phyloP scores from a whole-genome alignment of 768 basidiomycete species.

The Termitomyces sp. region DNA sequence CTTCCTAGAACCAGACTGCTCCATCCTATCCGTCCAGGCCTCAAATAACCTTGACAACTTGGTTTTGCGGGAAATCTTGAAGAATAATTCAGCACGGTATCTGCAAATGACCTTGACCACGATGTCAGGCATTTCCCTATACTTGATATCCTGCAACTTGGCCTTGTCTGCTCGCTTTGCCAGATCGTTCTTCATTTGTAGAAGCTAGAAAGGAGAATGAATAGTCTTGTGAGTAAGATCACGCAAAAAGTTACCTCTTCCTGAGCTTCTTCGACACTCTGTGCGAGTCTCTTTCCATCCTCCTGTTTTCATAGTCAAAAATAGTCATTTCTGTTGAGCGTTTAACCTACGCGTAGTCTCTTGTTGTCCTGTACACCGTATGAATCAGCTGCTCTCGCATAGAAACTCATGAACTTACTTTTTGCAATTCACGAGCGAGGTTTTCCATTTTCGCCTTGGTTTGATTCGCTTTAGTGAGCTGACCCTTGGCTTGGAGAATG shows the following conservation, averaged over 20 bases:
- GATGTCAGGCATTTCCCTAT: conserved; percentile 83
- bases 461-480: conserved; percentile 83
- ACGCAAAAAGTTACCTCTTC: conserved; percentile 52
- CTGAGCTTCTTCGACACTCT: conserved; percentile 81
- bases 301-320: conserved; percentile 45
- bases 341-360: conserved; percentile 62
- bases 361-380: conserved; percentile 69
- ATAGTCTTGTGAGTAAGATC: conserved; percentile 7
- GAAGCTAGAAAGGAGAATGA: conserved; percentile 37
- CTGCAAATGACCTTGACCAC: conserved; percentile 86
- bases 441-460: conserved; percentile 89
- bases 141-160: conserved; percentile 74
- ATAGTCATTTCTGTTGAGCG: conserved; percentile 3
- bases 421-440: conserved; percentile 83
- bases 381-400: conserved; percentile 2
- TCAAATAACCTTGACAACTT: conserved; percentile 79
- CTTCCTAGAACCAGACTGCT: conserved; percentile 40
- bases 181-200: conserved; percentile 79
- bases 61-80: conserved; percentile 89
- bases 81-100: conserved; percentile 86
- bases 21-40: conserved; percentile 90
- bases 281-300: conserved; percentile 74
- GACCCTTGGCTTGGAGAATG: conserved; percentile 58
- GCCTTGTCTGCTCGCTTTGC: conserved; percentile 75
- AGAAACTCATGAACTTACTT: conserved; percentile 40